phyloP scores from a whole-genome alignment of 257 asterid species.

The Jasminum sambac region DNA sequence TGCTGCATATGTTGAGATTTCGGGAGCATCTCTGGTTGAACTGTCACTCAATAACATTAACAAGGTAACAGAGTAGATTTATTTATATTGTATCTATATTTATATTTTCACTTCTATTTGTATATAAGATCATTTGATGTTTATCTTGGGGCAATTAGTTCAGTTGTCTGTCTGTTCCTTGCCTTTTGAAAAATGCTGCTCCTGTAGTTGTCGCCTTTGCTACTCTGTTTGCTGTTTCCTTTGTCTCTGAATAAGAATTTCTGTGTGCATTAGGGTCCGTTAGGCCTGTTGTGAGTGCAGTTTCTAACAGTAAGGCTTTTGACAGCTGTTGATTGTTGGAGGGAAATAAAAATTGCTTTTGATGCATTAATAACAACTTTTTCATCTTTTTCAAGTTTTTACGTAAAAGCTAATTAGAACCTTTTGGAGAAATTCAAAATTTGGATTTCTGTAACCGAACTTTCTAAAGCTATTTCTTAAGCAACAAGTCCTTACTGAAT shows the following conservation, averaged over 20 bases:
- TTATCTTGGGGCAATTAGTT: background rate
- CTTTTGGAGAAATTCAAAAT: too few relatives aligned
- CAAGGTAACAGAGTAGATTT: conserved; percentile 42
- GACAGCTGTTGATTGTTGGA: too few relatives aligned
- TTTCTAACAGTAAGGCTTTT: too few relatives aligned
- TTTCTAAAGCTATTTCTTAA: too few relatives aligned
- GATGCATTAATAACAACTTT: too few relatives aligned
- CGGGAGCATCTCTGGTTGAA: conserved; percentile 65
- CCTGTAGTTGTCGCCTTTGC: background rate
- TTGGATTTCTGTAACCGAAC: too few relatives aligned
- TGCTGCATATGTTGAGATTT: conserved; percentile 84
- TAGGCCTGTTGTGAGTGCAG: too few relatives aligned
- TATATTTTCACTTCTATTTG: background rate
- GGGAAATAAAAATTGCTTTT: too few relatives aligned
- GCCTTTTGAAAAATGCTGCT: background rate
- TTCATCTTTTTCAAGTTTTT: too few relatives aligned
- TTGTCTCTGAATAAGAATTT: background rate
- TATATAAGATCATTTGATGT: conserved; percentile 4
- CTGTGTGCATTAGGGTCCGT: background rate
- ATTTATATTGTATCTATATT: background rate
- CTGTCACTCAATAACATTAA: conserved; percentile 62
- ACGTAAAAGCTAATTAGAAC: too few relatives aligned
- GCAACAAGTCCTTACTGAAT: too few relatives aligned
- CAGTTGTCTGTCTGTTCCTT: background rate
- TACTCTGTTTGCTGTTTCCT: background rate